Conservation (phyloP, 2,329 filamentous ascomycete genomes). For the Ustulina deusta region DNA sequence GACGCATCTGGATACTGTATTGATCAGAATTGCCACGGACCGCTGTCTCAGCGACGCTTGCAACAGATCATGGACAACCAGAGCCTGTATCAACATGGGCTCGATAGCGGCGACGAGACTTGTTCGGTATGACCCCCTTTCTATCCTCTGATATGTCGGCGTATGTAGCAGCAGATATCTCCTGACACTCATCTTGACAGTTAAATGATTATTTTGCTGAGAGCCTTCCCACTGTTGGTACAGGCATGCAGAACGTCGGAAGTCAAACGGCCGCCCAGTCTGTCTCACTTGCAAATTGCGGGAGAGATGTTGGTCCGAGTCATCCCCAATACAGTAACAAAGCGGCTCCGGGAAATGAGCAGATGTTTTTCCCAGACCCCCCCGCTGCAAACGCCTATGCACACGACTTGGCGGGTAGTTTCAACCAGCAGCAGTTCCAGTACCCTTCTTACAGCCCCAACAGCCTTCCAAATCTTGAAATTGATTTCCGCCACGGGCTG, state of each 20-base stretch:
- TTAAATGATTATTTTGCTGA: slow-evolving; percentile 42
- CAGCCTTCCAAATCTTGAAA: slow-evolving; percentile 25
- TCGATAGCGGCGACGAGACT: slow-evolving; percentile 46
- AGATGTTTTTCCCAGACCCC: slow-evolving; percentile 43
- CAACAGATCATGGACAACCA: slow-evolving; percentile 44
- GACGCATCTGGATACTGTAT: slow-evolving; percentile 26
- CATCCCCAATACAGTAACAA: slow-evolving; percentile 49
- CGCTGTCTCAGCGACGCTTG: slow-evolving; percentile 41
- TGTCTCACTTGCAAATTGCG: slow-evolving; percentile 49
- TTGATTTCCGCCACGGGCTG: slow-evolving; percentile 41
- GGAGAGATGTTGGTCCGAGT: slow-evolving; percentile 48
- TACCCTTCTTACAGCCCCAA: slow-evolving; percentile 40
- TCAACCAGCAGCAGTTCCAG: slow-evolving; percentile 41
- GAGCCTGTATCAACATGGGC: slow-evolving; percentile 41
- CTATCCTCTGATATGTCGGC: slow-evolving; percentile 12
- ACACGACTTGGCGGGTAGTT: slow-evolving; percentile 39
- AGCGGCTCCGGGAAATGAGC: slow-evolving; percentile 47
- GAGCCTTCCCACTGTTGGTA: slow-evolving; percentile 34
- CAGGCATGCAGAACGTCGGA: slow-evolving; percentile 43
- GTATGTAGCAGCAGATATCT: slow-evolving; percentile 5
- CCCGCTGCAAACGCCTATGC: slow-evolving; percentile 45
- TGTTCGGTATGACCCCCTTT: slow-evolving; percentile 43
- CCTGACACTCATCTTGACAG: slow-evolving; percentile 41
- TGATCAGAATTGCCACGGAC: slow-evolving; percentile 28
- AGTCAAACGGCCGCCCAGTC: slow-evolving; percentile 46